Evolutionary conservation across 1,139 yeast species (phyloP).

Genomic region (Yamadazyma jaroonii): DNA sequence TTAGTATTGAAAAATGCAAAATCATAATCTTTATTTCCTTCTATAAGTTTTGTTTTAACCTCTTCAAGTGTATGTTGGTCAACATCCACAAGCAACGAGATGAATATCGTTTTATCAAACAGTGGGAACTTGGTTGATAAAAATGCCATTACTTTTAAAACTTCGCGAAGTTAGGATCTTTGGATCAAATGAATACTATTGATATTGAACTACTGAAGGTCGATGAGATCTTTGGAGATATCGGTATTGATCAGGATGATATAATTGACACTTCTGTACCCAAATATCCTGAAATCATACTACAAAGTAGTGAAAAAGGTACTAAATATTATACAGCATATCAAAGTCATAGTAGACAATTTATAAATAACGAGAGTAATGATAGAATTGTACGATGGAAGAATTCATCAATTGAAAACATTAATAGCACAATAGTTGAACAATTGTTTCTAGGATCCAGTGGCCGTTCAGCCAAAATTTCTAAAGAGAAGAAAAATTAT

Average conservation of each 20-base stretch:
- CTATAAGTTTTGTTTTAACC: slow-evolving; percentile 29
- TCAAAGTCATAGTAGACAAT: slow-evolving; percentile 37
- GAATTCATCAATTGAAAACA: slow-evolving; percentile 26
- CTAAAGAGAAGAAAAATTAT: slow-evolving; percentile 8
- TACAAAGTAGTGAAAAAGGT: slow-evolving; percentile 31
- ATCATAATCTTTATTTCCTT: slow-evolving; percentile 33
- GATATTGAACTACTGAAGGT: slow-evolving; percentile 2
- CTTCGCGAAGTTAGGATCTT: not conserved
- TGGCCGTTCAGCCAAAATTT: slow-evolving; percentile 13
- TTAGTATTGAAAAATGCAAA: slow-evolving; percentile 40
- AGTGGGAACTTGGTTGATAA: slow-evolving; percentile 28
- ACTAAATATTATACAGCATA: slow-evolving; percentile 31
- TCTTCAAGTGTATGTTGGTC: slow-evolving; percentile 17
- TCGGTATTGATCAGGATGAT: not conserved
- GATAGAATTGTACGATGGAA: slow-evolving; percentile 32
- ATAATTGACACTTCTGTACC: not conserved
- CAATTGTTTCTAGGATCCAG: slow-evolving; percentile 22
- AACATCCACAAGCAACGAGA: slow-evolving; percentile 24
- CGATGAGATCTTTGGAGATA: slow-evolving; percentile 5
- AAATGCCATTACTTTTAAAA: not conserved
- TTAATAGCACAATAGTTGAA: slow-evolving; percentile 28
- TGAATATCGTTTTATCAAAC: slow-evolving; percentile 22
- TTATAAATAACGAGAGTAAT: slow-evolving; percentile 20
- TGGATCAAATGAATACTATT: not conserved
- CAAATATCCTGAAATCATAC: slow-evolving; percentile 35